phyloP scores from a whole-genome alignment of 495 filamentous ascomycete species.

The Penicillium turbatum region DNA sequence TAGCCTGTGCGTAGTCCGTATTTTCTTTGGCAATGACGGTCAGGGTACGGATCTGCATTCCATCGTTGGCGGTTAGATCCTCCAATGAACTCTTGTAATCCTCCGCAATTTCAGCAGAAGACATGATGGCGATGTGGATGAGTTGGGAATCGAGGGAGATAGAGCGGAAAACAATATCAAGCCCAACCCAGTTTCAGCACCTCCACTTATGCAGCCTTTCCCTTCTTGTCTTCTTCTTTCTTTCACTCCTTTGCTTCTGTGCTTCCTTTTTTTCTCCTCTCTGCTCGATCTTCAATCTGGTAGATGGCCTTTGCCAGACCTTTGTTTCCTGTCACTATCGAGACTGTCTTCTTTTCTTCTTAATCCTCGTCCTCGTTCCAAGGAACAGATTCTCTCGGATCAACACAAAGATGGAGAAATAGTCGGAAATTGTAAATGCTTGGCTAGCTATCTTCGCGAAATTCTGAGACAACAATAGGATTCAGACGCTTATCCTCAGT shows the following conservation, averaged over 20 bases:
- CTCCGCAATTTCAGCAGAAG: slow-evolving; percentile 85
- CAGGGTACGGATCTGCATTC: slow-evolving; percentile 90
- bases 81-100: slow-evolving; percentile 92
- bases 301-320: slow-evolving; percentile 4
- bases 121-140: slow-evolving; percentile 55
- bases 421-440: slow-evolving; percentile 50
- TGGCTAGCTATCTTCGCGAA: slow-evolving; percentile 49
- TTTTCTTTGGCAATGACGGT: slow-evolving; percentile 96
- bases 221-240: slow-evolving; percentile 16
- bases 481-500: slow-evolving; percentile 24
- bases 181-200: background rate
- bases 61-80: slow-evolving; percentile 82
- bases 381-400: slow-evolving; percentile 24
- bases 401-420: slow-evolving; percentile 40
- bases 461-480: slow-evolving; percentile 39
- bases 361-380: slow-evolving; percentile 31
- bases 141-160: background rate
- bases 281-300: slow-evolving; percentile 8
- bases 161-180: background rate
- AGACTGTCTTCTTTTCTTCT: slow-evolving; percentile 31
- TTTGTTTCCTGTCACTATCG: slow-evolving; percentile 22
- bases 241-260: slow-evolving; percentile 12
- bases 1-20: slow-evolving; percentile 86
- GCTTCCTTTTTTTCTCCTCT: slow-evolving; percentile 14
- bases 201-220: slow-evolving; percentile 7